phyloP scores from a whole-genome alignment of 306 rosid genomes.

The Alnus rubra region DNA sequence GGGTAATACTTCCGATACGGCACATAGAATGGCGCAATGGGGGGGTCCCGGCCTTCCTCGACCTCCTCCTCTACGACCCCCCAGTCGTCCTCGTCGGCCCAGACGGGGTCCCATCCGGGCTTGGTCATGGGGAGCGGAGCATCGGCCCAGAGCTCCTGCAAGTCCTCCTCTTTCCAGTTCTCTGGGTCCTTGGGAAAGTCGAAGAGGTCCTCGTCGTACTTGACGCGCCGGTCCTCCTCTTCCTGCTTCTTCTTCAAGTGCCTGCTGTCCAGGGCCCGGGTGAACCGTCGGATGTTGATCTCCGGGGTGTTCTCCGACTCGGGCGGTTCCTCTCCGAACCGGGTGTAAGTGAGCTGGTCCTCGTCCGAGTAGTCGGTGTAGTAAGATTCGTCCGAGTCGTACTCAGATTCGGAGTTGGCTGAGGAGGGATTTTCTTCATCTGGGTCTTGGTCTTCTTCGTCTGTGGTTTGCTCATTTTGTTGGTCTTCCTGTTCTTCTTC shows the following conservation, averaged over 20 bases:
- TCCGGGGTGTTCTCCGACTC: slow-evolving; percentile 41
- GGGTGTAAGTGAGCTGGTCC: slow-evolving; percentile 21
- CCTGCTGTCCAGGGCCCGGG: slow-evolving; percentile 32
- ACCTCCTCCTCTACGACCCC: slow-evolving; percentile 43
- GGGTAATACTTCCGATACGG: slow-evolving; percentile 71
- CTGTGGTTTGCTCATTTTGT: slow-evolving; percentile 4
- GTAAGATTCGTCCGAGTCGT: slow-evolving; percentile 26
- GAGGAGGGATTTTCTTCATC: slow-evolving; percentile 8
- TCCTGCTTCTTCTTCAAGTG: slow-evolving; percentile 26
- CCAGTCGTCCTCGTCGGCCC: slow-evolving; percentile 67
- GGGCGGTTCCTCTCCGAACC: slow-evolving; percentile 24
- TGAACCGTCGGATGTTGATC: slow-evolving; percentile 33
- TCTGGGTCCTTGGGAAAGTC: slow-evolving; percentile 75
- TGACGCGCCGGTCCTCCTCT: slow-evolving; percentile 14
- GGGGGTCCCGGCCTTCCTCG: slow-evolving; percentile 54
- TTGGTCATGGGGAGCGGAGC: slow-evolving; percentile 48
- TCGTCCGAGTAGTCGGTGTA: slow-evolving; percentile 14
- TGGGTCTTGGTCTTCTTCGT: neutral
- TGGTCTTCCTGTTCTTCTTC: slow-evolving; percentile 1
- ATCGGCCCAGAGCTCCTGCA: slow-evolving; percentile 75
- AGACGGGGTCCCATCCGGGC: slow-evolving; percentile 90
- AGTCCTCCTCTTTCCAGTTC: slow-evolving; percentile 71
- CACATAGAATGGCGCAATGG: slow-evolving; percentile 75
- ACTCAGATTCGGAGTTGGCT: slow-evolving; percentile 27
- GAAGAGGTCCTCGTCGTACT: slow-evolving; percentile 34